phyloP scores from a whole-genome alignment of 768 basidiomycete species.

The Termitomyces sp. region DNA sequence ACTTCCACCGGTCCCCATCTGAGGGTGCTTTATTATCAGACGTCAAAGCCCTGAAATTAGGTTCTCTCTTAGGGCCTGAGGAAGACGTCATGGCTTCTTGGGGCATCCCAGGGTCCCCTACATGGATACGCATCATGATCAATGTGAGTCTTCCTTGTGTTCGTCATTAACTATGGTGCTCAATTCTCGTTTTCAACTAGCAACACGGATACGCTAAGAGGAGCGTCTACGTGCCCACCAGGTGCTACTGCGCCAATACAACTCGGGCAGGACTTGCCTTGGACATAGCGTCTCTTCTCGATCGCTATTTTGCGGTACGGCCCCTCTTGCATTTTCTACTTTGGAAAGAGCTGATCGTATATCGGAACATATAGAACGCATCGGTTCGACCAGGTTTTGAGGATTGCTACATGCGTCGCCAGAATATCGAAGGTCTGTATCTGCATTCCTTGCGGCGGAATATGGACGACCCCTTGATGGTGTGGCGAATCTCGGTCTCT shows the following conservation, averaged over 20 bases:
- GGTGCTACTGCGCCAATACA: constrained; percentile 11
- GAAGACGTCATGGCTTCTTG: constrained; percentile 13
- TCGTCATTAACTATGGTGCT: neutral
- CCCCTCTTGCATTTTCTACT: neutral
- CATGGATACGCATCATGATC: constrained; percentile 8
- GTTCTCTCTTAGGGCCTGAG: constrained; percentile 4
- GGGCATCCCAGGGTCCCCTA: constrained; percentile 7
- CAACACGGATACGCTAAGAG: constrained; percentile 15
- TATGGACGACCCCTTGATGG: constrained; percentile 1
- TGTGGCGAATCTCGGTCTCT: constrained; percentile 12
- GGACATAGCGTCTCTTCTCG: constrained; percentile 9
- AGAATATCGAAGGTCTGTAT: constrained; percentile 5
- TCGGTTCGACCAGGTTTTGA: constrained; percentile 8
- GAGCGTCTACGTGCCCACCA: constrained; percentile 5
- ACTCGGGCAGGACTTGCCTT: constrained; percentile 15
- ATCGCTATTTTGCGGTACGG: constrained; percentile 10
- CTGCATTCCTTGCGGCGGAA: constrained; percentile 11
- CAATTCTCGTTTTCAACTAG: neutral
- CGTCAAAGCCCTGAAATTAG: constrained; percentile 2
- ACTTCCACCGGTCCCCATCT: constrained; percentile 6
- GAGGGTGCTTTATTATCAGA: constrained; percentile 7
- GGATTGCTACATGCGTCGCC: constrained; percentile 1
- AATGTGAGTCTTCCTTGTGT: constrained; percentile 5
- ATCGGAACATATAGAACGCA: neutral
- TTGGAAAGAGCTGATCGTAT: neutral